Conservation (phyloP, 495 filamentous ascomycete species). For the Lineolata rhizophorae region DNA sequence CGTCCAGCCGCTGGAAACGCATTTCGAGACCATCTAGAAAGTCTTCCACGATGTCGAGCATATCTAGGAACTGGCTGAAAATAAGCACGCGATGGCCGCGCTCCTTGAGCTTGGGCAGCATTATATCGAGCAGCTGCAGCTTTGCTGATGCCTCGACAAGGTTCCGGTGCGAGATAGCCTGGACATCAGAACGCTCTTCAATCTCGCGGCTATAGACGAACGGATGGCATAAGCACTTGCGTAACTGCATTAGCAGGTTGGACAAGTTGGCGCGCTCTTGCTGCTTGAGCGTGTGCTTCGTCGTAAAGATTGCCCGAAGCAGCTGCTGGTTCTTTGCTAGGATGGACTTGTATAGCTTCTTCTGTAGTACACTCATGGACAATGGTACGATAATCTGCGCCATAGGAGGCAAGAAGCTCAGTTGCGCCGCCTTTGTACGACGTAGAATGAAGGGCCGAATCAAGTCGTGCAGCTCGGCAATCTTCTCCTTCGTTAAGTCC, state of each 20-base stretch:
- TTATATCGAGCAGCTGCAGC: slow-evolving; percentile 61
- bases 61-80: slow-evolving; percentile 87
- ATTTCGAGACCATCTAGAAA: slow-evolving; percentile 56
- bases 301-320: slow-evolving; percentile 64
- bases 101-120: slow-evolving; percentile 75
- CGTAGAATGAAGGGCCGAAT: slow-evolving; percentile 68
- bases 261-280: slow-evolving; percentile 56
- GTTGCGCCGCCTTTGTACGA: slow-evolving; percentile 72
- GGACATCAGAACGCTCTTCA: slow-evolving; percentile 45
- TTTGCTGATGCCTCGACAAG: slow-evolving; percentile 84
- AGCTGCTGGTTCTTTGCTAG: slow-evolving; percentile 70
- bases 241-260: slow-evolving; percentile 89
- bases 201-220: slow-evolving; percentile 81
- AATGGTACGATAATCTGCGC: slow-evolving; percentile 87
- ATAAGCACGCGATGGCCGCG: slow-evolving; percentile 85
- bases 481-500: slow-evolving; percentile 55
- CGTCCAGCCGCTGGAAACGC: slow-evolving; percentile 61
- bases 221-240: slow-evolving; percentile 87
- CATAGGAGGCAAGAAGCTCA: slow-evolving; percentile 80
- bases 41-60: slow-evolving; percentile 78
- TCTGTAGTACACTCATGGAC: slow-evolving; percentile 78
- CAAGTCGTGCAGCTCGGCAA: slow-evolving; percentile 56
- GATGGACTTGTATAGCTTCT: slow-evolving; percentile 87
- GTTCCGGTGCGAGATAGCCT: slow-evolving; percentile 40
- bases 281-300: slow-evolving; percentile 26